These are phyloP conservation scores for Aspergillaceae sp. DNA, from an alignment of 2,329 filamentous ascomycete species.

Conservation along the genomic window DNA sequence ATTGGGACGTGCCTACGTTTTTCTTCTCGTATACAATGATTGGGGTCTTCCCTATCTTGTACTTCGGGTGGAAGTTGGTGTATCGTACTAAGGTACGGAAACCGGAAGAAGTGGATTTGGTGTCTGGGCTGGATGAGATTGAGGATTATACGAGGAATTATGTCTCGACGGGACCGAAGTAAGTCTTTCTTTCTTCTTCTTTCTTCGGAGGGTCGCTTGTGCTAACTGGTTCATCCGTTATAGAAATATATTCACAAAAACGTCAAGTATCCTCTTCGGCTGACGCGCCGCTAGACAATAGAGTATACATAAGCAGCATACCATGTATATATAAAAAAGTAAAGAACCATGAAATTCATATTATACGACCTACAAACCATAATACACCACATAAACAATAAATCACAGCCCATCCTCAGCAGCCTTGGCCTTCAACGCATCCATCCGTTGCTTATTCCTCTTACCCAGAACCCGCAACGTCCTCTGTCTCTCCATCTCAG, in stretches of 20 bases:
- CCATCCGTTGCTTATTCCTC: conserved; percentile 57
- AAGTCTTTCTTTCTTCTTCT: conserved; percentile 15
- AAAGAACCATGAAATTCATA: not conserved
- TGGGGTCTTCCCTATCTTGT: conserved; percentile 60
- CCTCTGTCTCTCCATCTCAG: conserved; percentile 56
- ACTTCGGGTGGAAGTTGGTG: conserved; percentile 61
- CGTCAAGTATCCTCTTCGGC: not conserved
- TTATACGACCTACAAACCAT: not conserved
- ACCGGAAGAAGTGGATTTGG: conserved; percentile 54
- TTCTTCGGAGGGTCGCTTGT: not conserved
- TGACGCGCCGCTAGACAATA: not conserved
- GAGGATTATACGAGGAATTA: conserved; percentile 59
- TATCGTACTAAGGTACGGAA: conserved; percentile 53
- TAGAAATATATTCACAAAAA: conserved; percentile 17
- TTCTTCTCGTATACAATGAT: conserved; percentile 72
- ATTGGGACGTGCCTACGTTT: conserved; percentile 62
- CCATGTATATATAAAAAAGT: no score
- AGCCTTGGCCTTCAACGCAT: conserved; percentile 43
- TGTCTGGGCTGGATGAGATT: conserved; percentile 55
- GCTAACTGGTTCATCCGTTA: not conserved
- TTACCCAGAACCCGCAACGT: conserved; percentile 59
- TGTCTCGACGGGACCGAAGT: conserved; percentile 47
- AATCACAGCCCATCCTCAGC: conserved; percentile 12
- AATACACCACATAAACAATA: not conserved
- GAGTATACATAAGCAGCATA: no score